Conservation (phyloP, 495 filamentous ascomycete genomes). For the Hypoxylon fuscum region DNA sequence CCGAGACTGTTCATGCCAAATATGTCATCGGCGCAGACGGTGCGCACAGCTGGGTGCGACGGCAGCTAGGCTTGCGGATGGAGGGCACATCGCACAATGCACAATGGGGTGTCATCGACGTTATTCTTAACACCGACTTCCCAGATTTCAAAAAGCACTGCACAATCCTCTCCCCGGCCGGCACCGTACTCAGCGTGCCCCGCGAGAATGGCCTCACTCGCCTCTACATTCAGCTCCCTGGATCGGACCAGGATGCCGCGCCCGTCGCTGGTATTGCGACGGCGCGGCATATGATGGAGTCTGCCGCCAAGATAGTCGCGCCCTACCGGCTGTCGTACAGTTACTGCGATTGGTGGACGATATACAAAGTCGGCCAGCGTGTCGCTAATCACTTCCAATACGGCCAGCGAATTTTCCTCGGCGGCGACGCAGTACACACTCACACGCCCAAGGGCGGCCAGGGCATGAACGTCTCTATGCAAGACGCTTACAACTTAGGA, state of each 20-base stretch:
- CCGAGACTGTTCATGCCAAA: slow-evolving; percentile 67
- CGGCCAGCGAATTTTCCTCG: background rate
- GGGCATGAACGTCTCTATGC: background rate
- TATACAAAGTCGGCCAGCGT: background rate
- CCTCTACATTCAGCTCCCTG: background rate
- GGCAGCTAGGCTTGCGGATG: slow-evolving; percentile 62
- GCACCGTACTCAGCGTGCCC: background rate
- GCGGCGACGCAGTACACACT: background rate
- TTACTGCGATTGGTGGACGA: background rate
- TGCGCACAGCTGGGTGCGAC: slow-evolving; percentile 68
- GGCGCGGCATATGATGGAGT: background rate
- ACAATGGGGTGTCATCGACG: slow-evolving; percentile 73
- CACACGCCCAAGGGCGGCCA: too few relatives aligned
- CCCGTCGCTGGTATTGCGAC: background rate
- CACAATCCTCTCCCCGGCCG: background rate
- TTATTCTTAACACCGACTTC: slow-evolving; percentile 73
- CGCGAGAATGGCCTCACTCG: background rate
- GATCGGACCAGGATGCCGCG: background rate
- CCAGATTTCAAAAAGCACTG: slow-evolving; percentile 47
- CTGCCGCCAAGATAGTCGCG: background rate
- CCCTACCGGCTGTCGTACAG: background rate
- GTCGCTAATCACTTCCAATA: background rate
- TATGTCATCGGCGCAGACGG: slow-evolving; percentile 77
- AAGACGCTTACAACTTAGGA: background rate
- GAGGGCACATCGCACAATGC: slow-evolving; percentile 71